Base-by-base conservation (phyloP, 2,329 filamentous ascomycete genomes). In the Fusarium lateritium region DNA sequence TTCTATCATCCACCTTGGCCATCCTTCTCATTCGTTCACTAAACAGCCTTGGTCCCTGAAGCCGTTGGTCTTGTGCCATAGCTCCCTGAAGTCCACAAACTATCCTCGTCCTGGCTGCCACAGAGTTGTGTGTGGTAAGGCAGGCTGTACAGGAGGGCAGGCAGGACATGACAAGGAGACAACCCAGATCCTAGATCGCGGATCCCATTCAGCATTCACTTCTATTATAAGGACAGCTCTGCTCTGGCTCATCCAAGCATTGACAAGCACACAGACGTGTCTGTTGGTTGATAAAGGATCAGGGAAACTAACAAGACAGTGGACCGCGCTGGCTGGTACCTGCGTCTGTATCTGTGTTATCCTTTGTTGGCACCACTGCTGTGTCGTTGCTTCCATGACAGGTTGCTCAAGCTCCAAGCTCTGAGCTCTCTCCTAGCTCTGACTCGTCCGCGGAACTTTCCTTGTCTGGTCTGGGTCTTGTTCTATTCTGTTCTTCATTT, bases 321-420 rank as follows among this genome's bases (percentile, higher is more conserved):
- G 42, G 45, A 65, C 46, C 53, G 36, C 60, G 55, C 61, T 52
- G 66, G 65, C 65, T 69, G 66, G 66, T 65, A 69, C 66, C 66
- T 66, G 66, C 65, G 66, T 69, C 56, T 54, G 49, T 59, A 56
- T 60, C 55, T 46, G 62, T 51, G 49, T 31, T 43, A 58, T 65
- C 47, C 38, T 69, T 53, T 53, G 31, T 43, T 28, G 33, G 22
- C 45, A 64, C 46, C 42, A 43, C 44, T 45, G 14, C 53, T 22
- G 52, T 31, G 10, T 51, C 49, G 38, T 47, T 46, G 26, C n/a
- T 42, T 24, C 17, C 40, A 59, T 45, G 36, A 42, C 44, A 65
- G 24, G 40, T 63, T 64, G 24, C 31, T 49, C 52, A 45, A 58
- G 43, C 44, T 65, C 66, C 21, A 43, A 52, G 46, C 39, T 62